Conservation (phyloP, 768 basidiomycete species). For the Crassisporium funariophilum region DNA sequence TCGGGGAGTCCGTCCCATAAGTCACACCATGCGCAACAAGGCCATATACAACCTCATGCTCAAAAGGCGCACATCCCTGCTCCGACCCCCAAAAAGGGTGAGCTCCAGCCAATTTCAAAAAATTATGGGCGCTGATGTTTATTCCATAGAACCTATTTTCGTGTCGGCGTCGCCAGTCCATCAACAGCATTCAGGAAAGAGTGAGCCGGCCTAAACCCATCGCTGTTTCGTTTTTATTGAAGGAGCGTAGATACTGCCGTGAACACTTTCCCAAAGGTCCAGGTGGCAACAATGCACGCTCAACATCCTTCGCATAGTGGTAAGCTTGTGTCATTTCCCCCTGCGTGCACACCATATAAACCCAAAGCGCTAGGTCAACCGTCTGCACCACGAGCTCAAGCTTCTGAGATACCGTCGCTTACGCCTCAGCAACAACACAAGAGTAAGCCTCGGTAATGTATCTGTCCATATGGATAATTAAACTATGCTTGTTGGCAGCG, state of each 20-base stretch:
- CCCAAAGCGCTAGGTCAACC: constrained; percentile 14
- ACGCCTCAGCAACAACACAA: constrained; percentile 16
- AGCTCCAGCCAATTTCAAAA: constrained; percentile 8
- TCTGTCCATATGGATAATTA: constrained; percentile 12
- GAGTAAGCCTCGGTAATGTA: constrained; percentile 15
- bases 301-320: constrained; percentile 14
- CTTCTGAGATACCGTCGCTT: constrained; percentile 12
- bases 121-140: constrained; percentile 7
- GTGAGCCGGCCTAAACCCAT: constrained; percentile 13
- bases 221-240: constrained; percentile 12
- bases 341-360: constrained; percentile 10
- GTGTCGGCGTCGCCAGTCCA: constrained; percentile 10
- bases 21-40: constrained; percentile 11
- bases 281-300: constrained; percentile 13
- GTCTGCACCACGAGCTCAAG: constrained; percentile 13
- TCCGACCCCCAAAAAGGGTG: constrained; percentile 12
- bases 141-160: constrained; percentile 10
- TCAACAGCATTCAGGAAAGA: constrained; percentile 13
- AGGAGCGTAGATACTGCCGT: constrained; percentile 11
- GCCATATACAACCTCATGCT: constrained; percentile 10
- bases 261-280: constrained; percentile 14
- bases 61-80: constrained; percentile 12
- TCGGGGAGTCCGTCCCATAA: constrained; percentile 4
- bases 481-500: constrained; percentile 13
- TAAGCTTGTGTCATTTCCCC: constrained; percentile 13